Evolutionary conservation across 176 grass and related monocot species (phyloP).

Genomic region (Aegilops tauschii): DNA sequence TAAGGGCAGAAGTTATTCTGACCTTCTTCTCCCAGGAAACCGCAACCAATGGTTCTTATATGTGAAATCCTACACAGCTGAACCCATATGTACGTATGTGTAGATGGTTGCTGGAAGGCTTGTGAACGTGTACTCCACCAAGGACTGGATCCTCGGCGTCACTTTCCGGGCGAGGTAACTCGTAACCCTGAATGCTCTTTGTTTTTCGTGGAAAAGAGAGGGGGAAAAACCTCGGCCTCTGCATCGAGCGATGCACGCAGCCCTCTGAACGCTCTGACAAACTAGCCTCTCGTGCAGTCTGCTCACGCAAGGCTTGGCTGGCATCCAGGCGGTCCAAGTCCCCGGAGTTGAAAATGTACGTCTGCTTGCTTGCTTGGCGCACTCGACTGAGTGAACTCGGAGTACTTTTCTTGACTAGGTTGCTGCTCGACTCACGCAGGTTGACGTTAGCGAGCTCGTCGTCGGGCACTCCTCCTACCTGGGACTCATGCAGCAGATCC

Average conservation of each 20-base stretch:
- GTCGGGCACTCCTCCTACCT: slow-evolving; percentile 73
- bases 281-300: slow-evolving; percentile 49
- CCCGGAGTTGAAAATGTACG: slow-evolving; percentile 85
- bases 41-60: too few species aligned
- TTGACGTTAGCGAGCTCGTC: slow-evolving; percentile 71
- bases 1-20: slow-evolving; percentile 20
- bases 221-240: too few species aligned
- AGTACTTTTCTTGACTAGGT: background rate
- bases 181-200: background rate
- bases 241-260: too few species aligned
- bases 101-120: slow-evolving; percentile 86
- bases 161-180: slow-evolving; percentile 84
- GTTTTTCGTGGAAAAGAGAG: background rate
- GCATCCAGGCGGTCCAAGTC: slow-evolving; percentile 70
- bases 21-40: background rate
- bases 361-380: background rate
- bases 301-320: slow-evolving; percentile 86
- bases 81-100: background rate
- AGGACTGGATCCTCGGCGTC: slow-evolving; percentile 87
- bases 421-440: slow-evolving; percentile 41
- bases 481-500: slow-evolving; percentile 43
- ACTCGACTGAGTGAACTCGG: background rate
- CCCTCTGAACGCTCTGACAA: too few species aligned
- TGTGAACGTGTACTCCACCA: slow-evolving; percentile 86
- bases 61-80: background rate